Evolutionary conservation across 257 asterid genomes (phyloP).

Genomic region (Thymus mandschuricus): DNA sequence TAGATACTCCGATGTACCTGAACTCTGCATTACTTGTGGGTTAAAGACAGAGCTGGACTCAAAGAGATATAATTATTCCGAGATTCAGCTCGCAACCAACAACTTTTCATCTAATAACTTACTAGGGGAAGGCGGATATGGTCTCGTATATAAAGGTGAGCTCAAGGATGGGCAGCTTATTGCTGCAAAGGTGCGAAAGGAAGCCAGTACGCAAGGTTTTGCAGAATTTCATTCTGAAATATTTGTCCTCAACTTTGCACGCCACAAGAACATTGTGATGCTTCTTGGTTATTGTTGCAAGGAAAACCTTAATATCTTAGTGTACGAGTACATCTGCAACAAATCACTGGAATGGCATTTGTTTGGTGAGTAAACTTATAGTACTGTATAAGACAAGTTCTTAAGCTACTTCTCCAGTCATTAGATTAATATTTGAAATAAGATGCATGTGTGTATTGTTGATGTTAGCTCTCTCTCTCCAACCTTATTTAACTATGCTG

Average conservation of each 20-base stretch:
- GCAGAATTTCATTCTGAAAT: slow-evolving; percentile 70
- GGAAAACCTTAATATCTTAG: slow-evolving; percentile 74
- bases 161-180: slow-evolving; percentile 74
- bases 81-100: slow-evolving; percentile 71
- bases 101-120: slow-evolving; percentile 63
- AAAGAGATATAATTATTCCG: slow-evolving; percentile 63
- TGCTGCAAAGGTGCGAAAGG: slow-evolving; percentile 85
- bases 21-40: slow-evolving; percentile 74
- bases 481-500: background rate
- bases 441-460: slow-evolving; percentile 6
- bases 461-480: background rate
- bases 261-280: slow-evolving; percentile 85
- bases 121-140: slow-evolving; percentile 92
- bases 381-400: background rate
- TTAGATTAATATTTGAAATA: slow-evolving; percentile 4
- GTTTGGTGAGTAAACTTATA: slow-evolving; percentile 50
- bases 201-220: slow-evolving; percentile 76
- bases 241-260: slow-evolving; percentile 69
- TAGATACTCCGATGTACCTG: slow-evolving; percentile 57
- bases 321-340: slow-evolving; percentile 78
- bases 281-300: slow-evolving; percentile 85
- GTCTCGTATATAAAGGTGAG: slow-evolving; percentile 71
- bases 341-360: slow-evolving; percentile 84
- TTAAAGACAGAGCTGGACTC: slow-evolving; percentile 65
- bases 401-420: background rate